Conservation (phyloP, 352 stramenopile species). For the Pythium angustatum region DNA sequence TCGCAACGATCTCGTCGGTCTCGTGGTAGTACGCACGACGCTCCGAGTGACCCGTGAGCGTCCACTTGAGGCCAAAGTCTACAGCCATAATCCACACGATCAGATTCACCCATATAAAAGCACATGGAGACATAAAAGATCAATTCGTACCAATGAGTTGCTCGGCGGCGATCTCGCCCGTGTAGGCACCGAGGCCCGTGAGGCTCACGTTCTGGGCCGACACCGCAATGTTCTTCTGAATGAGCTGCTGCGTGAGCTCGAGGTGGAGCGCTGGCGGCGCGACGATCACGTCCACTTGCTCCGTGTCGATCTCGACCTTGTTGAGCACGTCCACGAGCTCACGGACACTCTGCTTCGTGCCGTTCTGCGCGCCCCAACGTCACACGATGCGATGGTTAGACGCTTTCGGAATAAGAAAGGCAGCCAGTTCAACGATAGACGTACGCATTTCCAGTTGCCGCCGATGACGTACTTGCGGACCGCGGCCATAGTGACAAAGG, state of each 20-base stretch:
- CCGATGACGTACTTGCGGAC: conserved; percentile 77
- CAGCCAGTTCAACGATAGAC: too few species aligned
- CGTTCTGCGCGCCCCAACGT: conserved; percentile 50
- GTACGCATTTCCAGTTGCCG: conserved; percentile 91
- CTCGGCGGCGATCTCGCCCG: conserved; percentile 85
- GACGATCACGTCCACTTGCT: conserved; percentile 71
- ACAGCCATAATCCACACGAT: conserved; percentile 59
- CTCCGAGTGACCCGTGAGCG: conserved; percentile 93
- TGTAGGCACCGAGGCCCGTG: conserved; percentile 91
- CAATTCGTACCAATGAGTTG: conserved; percentile 80
- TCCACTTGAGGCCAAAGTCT: conserved; percentile 78
- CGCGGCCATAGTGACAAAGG: conserved; percentile 31
- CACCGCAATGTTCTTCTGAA: conserved; percentile 66
- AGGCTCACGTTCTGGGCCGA: conserved; percentile 69
- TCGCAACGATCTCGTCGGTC: conserved; percentile 92
- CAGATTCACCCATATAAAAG: conserved; percentile 58
- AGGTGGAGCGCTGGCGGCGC: conserved; percentile 68
- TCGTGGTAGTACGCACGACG: conserved; percentile 91
- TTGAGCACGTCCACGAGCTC: conserved; percentile 85
- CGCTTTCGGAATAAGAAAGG: neutral
- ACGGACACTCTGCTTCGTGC: conserved; percentile 81
- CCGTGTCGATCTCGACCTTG: conserved; percentile 62
- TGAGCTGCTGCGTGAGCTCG: conserved; percentile 36
- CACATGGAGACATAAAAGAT: too few species aligned
- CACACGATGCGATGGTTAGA: neutral